Evolutionary conservation across 345 rosid species (phyloP), one percentile per base, ranked within the genome.

Genomic region (Salix koriyanagi): DNA sequence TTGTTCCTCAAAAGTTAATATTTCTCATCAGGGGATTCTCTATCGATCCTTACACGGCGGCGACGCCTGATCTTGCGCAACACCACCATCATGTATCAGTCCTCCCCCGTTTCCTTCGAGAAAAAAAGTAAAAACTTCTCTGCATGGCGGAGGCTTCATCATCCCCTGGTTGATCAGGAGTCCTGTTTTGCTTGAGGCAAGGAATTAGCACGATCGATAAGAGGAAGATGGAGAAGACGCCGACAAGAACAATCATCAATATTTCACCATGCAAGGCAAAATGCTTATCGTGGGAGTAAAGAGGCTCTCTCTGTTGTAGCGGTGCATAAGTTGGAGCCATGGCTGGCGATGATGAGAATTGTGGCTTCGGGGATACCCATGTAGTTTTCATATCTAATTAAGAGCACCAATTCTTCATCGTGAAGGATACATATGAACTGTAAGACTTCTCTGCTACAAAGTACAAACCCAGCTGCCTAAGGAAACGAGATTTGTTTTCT

Each of bases 221-320:
- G 71, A 88, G 86, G 74, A 85, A 87, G 44, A 78, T 21, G 28
- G 86, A 76, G 72, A 89, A 88, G 75, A 80, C 2, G 25, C 74
- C 7, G 2, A 86, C 83, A 42, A 84, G 48, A 71, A 79, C 62
- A 25, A 86, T 7, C 82, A 76, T 70, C 76, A 78, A 34, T 74
- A 88, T 84, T 82, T 81, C 85, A 46, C 93, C 91, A 48, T 89
- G 85, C 67, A 86, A 68, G 16, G 82, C 89, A 36, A 84, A 89
- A 58, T 58, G 74, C 77, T 67, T 81, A 74, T 86, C 91, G 25
- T 68, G 74, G 48, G 82, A 76, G 73, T 82, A 72, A 72, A 1
- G 39, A 60, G 18, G 50, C 67, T 34, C 26, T 15, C 54, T 52
- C 18, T 23, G 48, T 19, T 71, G 67, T 52, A 5, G 46, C 3